These are phyloP conservation scores for Coemansia sp. DNA, from an alignment of 192 early-diverging fungal genomes.

Conservation along the genomic window DNA sequence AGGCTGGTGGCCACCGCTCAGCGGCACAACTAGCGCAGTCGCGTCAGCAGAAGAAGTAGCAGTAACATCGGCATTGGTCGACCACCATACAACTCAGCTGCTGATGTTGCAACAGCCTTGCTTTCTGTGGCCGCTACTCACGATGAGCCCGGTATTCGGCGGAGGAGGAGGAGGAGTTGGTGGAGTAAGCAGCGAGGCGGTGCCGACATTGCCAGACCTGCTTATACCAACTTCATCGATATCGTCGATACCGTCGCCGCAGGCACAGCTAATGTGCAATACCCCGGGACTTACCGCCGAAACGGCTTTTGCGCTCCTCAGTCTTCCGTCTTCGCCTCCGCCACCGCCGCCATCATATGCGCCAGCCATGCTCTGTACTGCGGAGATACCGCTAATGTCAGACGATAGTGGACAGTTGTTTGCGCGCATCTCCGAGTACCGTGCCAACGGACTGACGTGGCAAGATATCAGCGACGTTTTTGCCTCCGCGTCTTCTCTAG, in stretches of 20 bases:
- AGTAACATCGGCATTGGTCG: no score
- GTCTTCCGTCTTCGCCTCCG: background rate
- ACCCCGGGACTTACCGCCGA: background rate
- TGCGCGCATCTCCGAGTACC: background rate
- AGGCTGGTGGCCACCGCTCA: background rate
- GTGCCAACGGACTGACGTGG: background rate
- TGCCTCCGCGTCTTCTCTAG: background rate
- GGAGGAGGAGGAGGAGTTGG: no score
- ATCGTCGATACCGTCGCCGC: background rate
- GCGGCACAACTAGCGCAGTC: background rate
- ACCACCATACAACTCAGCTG: no score
- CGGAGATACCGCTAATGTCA: background rate
- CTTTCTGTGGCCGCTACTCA: conserved; percentile 3
- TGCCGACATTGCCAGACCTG: background rate
- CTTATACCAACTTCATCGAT: background rate
- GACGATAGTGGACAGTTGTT: background rate
- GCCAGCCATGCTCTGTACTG: background rate
- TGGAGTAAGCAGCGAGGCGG: no score
- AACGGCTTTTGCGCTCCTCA: background rate
- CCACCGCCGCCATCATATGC: no score
- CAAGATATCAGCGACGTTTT: background rate
- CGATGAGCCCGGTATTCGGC: background rate
- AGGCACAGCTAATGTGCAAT: background rate
- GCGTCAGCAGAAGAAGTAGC: no score
- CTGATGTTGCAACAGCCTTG: conserved; percentile 13